These are phyloP conservation scores for Ogataea zsoltii DNA, from an alignment of 805 yeast species.

Conservation along the genomic window DNA sequence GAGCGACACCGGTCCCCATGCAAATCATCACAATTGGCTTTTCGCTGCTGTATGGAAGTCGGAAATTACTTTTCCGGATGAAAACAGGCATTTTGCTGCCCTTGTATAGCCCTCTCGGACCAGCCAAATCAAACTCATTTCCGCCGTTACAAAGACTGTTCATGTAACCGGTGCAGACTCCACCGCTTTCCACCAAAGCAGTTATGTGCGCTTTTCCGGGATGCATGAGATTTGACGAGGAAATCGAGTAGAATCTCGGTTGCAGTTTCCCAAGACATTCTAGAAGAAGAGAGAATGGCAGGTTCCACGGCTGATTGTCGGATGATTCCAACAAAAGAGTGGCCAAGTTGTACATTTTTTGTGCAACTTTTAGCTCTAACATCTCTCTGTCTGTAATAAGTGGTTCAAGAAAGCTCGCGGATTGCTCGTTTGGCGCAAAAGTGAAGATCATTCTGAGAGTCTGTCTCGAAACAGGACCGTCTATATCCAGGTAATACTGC, in stretches of 20 bases:
- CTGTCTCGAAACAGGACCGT: constrained; percentile 85
- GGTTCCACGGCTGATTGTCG: constrained; percentile 62
- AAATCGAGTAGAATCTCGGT: constrained; percentile 91
- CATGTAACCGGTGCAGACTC: constrained; percentile 85
- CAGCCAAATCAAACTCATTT: constrained; percentile 54
- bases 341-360: constrained; percentile 61
- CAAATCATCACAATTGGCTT: constrained; percentile 90
- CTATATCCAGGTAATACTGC: constrained; percentile 78
- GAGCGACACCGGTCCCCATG: constrained; percentile 97
- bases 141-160: constrained; percentile 55
- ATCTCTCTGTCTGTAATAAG: constrained; percentile 62
- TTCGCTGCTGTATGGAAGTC: constrained; percentile 75
- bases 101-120: constrained; percentile 56
- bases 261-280: constrained; percentile 77
- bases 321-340: constrained; percentile 64
- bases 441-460: constrained; percentile 63
- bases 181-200: constrained; percentile 81
- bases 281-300: constrained; percentile 79
- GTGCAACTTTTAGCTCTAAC: constrained; percentile 61
- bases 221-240: constrained; percentile 66
- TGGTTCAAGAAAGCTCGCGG: constrained; percentile 45
- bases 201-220: constrained; percentile 72
- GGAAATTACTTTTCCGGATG: constrained; percentile 85
- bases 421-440: constrained; percentile 68
- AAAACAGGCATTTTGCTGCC: constrained; percentile 70